Evolutionary conservation across 805 yeast genomes (phyloP), one percentile per base, ranked within the genome.

Genomic region (Saccharomycopsis synnaedendra): DNA sequence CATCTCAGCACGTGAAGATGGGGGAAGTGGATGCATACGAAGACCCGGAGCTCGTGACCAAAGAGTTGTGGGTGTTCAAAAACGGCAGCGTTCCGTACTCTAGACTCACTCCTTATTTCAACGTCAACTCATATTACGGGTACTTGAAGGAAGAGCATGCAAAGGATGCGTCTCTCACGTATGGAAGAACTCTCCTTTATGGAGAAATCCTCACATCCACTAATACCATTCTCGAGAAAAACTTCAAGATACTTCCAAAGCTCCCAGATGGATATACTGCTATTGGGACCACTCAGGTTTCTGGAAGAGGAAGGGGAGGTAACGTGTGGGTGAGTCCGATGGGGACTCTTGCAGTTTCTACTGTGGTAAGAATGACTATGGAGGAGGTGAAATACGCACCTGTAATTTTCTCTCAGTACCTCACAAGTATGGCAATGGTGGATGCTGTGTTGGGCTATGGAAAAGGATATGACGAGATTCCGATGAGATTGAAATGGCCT

Each of bases 231-330:
- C 67, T 93, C 55, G 95, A 90, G 58, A 70, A 74, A 40, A 93
- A 93, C 62, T 72, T 77, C 42, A 59, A 68, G 8, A 59, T 86
- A 36, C 62, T 90, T 47, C 64, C 70, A 5, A 57, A 66, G 35
- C 61, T 85, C 31, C 96, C 96, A 1, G 70, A 78, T 31, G 96
- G 96, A 0, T 56, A 66, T 11, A 73, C 80, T 7, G 68, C 78
- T 1, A 72, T 80, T 3, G 96, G 95, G 0, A 80, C 89, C 1
- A 76, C 83, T 3, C 99, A 93, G 62, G 81, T 86, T 1, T 75
- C 87, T 0, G 99, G 98, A 1, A 71, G 90, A 43, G 99, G 99
- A 3, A 76, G 99, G 48, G 95, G 97, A 10, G 94, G 93, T 1
- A 93, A 93, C 55, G 80, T 79, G 2, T 93, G 98, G 98, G 82